Evolutionary conservation across 208 protist species (phyloP).

Genomic region (Leishmania amazonensis): DNA sequence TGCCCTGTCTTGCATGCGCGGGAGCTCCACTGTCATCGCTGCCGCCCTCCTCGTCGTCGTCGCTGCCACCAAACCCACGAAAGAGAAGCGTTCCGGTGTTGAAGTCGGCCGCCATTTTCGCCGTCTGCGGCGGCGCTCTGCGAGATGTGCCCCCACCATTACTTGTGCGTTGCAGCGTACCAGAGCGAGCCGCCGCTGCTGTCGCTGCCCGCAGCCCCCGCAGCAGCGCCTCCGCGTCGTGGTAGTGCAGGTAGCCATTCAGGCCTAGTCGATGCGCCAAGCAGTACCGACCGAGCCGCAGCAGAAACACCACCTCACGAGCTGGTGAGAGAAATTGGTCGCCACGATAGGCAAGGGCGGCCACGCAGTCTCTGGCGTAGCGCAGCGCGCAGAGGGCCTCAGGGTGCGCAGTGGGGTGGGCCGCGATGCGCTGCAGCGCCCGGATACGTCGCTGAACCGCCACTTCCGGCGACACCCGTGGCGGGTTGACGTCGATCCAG

Average conservation of each 20-base stretch:
- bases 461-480: conserved; percentile 19
- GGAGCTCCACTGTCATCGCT: conserved; percentile 1
- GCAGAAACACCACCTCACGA: conserved; percentile 49
- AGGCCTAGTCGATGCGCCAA: conserved; percentile 50
- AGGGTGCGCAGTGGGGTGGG: conserved; percentile 57
- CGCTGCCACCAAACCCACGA: conserved; percentile 55
- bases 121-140: background rate
- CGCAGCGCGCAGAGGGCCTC: conserved; percentile 60
- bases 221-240: conserved; percentile 52
- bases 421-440: conserved; percentile 38
- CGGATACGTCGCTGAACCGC: conserved; percentile 30
- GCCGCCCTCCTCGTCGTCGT: conserved; percentile 24
- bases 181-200: conserved; percentile 1
- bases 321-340: conserved; percentile 41
- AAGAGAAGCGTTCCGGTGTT: conserved; percentile 80
- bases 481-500: conserved; percentile 47
- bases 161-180: background rate
- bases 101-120: conserved; percentile 67
- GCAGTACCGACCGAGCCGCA: conserved; percentile 64
- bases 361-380: conserved; percentile 55
- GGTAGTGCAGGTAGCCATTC: conserved; percentile 52
- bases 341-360: conserved; percentile 40
- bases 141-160: background rate
- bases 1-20: background rate
- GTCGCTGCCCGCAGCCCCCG: conserved; percentile 19